These are phyloP conservation scores for Paralagenidium karlingii DNA, from an alignment of 352 stramenopile genomes.

Conservation along the genomic window DNA sequence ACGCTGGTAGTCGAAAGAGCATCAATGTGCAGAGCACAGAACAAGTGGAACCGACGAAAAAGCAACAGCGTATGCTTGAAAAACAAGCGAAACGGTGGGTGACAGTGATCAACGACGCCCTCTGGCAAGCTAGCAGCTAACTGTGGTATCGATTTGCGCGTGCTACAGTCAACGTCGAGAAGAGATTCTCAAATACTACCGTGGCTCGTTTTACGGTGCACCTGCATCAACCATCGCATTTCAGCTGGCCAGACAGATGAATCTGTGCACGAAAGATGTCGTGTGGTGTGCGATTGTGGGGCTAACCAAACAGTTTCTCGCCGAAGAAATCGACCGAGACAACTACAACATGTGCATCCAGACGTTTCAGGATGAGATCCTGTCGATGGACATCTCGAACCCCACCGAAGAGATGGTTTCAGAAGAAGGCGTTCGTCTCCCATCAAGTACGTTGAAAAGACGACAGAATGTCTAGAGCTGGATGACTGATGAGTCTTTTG, in stretches of 20 bases:
- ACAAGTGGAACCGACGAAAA: too few species aligned
- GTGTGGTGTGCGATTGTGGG: slow-evolving; percentile 97
- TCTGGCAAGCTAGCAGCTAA: slow-evolving; percentile 30
- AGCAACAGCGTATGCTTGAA: slow-evolving; percentile 1
- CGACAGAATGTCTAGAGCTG: neutral
- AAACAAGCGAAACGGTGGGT: slow-evolving; percentile 3
- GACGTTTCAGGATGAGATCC: slow-evolving; percentile 85
- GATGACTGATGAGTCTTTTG: neutral
- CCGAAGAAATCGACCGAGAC: slow-evolving; percentile 86
- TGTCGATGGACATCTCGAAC: slow-evolving; percentile 20
- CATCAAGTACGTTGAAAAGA: neutral
- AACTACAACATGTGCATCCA: slow-evolving; percentile 87
- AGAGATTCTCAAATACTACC: slow-evolving; percentile 89
- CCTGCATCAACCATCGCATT: slow-evolving; percentile 68
- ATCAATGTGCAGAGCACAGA: slow-evolving; percentile 2
- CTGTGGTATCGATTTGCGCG: neutral
- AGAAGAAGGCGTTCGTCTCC: neutral
- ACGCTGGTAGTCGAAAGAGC: slow-evolving; percentile 6
- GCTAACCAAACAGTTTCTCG: slow-evolving; percentile 91
- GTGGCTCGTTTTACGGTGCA: slow-evolving; percentile 79
- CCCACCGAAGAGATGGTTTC: slow-evolving; percentile 4
- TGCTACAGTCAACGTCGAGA: slow-evolving; percentile 47
- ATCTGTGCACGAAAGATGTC: slow-evolving; percentile 77
- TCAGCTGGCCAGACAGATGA: slow-evolving; percentile 73
- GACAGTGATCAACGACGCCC: slow-evolving; percentile 12